A percentile compares a stretch with the other conserved stretches of the same genome.
These are phyloP conservation scores for Thraustotheca clavata DNA, from an alignment of 352 stramenopile species.

Conservation along the genomic window DNA sequence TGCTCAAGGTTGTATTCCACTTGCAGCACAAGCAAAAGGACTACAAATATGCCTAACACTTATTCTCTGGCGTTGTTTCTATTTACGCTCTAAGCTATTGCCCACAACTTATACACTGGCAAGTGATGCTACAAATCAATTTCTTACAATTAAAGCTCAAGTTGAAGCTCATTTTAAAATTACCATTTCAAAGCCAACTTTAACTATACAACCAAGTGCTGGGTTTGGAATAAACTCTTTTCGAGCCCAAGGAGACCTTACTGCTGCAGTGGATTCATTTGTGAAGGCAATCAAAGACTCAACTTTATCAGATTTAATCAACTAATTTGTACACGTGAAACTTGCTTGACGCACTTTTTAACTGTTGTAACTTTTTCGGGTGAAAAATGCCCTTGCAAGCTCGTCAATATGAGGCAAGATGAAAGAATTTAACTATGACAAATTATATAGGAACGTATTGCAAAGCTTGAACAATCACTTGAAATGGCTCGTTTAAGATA, in stretches of 20 bases:
- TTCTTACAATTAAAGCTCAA: too few species aligned
- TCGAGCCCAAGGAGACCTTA: conserved; percentile 11
- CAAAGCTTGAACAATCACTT: conserved; percentile 13
- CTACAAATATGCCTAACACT: not conserved
- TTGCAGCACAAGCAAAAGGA: not conserved
- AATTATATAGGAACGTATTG: conserved; percentile 12
- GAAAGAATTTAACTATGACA: not conserved
- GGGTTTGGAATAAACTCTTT: conserved; percentile 7
- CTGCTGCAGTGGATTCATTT: not conserved
- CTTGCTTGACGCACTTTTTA: not conserved
- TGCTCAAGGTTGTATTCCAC: not conserved
- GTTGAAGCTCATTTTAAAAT: too few species aligned
- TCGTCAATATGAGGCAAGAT: conserved; percentile 12
- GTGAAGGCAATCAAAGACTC: not conserved
- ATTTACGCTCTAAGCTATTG: not conserved
- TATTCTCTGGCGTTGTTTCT: not conserved
- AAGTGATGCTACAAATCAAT: not conserved
- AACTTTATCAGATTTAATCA: not conserved
- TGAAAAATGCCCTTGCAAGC: conserved; percentile 5
- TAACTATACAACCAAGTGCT: not conserved
- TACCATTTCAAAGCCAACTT: not conserved
- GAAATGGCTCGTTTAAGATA: conserved; percentile 19
- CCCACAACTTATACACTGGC: not conserved
- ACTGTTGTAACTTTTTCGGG: not conserved
- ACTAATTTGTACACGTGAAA: not conserved